Percentiles rank a stretch among this genome's conserved stretches.
These are phyloP conservation scores for Fusarium lyarnte DNA, from an alignment of 2,329 filamentous ascomycete genomes.

Conservation along the genomic window DNA sequence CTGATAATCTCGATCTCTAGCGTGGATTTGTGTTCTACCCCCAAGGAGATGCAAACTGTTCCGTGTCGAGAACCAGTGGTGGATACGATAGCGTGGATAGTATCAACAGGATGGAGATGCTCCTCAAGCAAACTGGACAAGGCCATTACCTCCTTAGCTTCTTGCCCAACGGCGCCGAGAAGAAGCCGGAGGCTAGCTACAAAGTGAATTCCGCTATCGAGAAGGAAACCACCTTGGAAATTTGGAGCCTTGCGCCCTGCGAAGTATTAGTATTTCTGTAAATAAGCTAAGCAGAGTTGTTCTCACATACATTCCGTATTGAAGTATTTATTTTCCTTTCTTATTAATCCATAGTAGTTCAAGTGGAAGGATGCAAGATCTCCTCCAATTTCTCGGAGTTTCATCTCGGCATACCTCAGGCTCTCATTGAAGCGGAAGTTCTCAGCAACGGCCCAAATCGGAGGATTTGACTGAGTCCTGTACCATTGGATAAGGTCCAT, in stretches of 20 bases:
- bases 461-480: background rate
- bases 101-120: constrained; percentile 15
- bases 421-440: constrained; percentile 24
- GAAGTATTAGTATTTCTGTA: background rate
- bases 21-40: background rate
- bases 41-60: background rate
- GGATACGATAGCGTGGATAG: background rate
- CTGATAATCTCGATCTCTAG: background rate
- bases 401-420: constrained; percentile 1
- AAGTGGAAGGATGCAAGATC: background rate
- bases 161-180: background rate
- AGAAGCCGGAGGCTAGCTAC: constrained; percentile 11
- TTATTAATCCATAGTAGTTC: background rate
- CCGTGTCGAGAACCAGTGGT: background rate
- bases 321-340: background rate
- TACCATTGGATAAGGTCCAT: background rate
- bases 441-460: constrained; percentile 18
- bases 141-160: background rate
- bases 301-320: background rate
- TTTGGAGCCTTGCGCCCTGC: constrained; percentile 8
- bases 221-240: constrained; percentile 1
- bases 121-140: constrained; percentile 9
- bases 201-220: constrained; percentile 28
- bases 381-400: background rate
- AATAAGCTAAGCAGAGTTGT: too few species aligned